These are phyloP conservation scores for Podospora conica DNA, from an alignment of 495 filamentous ascomycete species.

Conservation along the genomic window DNA sequence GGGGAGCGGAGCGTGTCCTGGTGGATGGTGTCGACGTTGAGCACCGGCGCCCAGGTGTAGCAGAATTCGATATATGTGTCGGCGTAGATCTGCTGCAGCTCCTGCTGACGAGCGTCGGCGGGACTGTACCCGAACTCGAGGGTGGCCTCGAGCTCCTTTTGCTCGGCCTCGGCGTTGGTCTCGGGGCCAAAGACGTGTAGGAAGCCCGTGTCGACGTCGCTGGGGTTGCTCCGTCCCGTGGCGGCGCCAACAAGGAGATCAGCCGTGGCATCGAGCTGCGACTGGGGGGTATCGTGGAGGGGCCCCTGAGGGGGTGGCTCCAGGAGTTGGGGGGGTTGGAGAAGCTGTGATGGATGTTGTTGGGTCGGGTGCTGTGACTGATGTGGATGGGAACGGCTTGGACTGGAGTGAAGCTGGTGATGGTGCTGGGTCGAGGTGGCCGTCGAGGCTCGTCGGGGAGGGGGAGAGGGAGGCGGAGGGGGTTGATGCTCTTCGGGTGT, in stretches of 20 bases:
- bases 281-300: not conserved
- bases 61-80: constrained; percentile 35
- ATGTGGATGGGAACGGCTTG: not conserved
- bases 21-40: constrained; percentile 24
- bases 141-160: constrained; percentile 24
- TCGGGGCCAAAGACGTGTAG: constrained; percentile 20
- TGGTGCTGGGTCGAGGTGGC: not conserved
- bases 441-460: not conserved
- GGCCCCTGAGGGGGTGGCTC: no score
- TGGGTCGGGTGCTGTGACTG: not conserved
- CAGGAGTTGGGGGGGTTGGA: not conserved
- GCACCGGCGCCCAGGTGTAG: constrained; percentile 32
- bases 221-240: constrained; percentile 23
- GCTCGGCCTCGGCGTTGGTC: constrained; percentile 22
- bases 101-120: constrained; percentile 23
- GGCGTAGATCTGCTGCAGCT: constrained; percentile 31
- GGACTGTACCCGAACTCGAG: constrained; percentile 15
- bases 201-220: constrained; percentile 25
- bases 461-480: not conserved
- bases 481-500: not conserved
- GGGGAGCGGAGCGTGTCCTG: constrained; percentile 27
- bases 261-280: constrained; percentile 1
- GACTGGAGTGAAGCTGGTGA: not conserved
- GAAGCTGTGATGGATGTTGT: not conserved
- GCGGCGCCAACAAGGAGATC: constrained; percentile 15